Base-by-base conservation (phyloP, 2,329 filamentous ascomycete genomes). In the Claviceps africana region DNA sequence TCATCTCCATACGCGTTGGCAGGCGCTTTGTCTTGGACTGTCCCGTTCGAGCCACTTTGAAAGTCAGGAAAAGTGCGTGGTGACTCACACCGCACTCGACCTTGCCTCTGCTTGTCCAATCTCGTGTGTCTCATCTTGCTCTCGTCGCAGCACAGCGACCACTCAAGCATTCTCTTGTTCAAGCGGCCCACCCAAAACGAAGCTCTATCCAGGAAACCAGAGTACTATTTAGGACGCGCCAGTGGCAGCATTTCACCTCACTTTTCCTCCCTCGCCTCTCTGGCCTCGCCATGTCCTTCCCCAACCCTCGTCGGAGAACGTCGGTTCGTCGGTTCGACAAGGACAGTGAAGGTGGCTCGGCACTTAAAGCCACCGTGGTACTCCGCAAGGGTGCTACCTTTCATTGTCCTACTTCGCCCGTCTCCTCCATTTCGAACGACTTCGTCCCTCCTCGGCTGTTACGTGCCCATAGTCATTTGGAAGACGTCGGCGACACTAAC, bases 381-480 rank as follows among this genome's bases (percentile, higher is more conserved):
- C 76, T 88, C 67, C 77, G 74, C 65, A 88, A 88, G 72, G 82
- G 82, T 62, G 81, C 83, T 51, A 88, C 85, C 60, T 81, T 81
- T 60, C 76, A 79, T 60, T 77, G 77, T 65, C 74, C 65, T 25
- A 19, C 28, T 2, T 47, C 45, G n/a, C 1, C 45, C n/a, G 6
- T 17, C 55, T 58, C 63, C 39, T 76, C 75, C 62, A 71, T 74
- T 54, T 66, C 61, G 54, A 70, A 70, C 53, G 64, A 69, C 35
- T 57, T 78, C 59, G 65, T 65, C 51, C 73, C 77, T 54, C 77
- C 78, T 53, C 68, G 70, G 43, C 74, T 86, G 60, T 76, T 77
- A 59, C 82, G 85, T 54, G 82, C 85, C 48, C 81, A 85, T 59
- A 86, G 84, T 50, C 77, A 71, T 57, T 70, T 88, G 55, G 83